Conservation (phyloP, 441 rosid species). For the Geranium incanum region DNA sequence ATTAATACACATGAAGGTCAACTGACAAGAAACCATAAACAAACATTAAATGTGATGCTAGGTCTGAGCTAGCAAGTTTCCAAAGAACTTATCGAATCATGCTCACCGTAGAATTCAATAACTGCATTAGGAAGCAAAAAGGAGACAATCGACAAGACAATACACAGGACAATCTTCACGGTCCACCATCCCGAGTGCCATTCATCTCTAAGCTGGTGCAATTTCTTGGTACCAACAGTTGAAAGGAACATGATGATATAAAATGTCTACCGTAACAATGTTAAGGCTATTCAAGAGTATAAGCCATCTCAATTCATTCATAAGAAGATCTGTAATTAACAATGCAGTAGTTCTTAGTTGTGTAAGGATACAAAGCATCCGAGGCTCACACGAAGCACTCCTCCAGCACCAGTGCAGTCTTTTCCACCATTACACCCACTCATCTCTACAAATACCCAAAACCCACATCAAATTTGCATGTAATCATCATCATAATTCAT, state of each 20-base stretch:
- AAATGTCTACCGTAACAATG: conserved; percentile 38
- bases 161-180: conserved; percentile 54
- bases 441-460: neutral
- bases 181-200: conserved; percentile 99
- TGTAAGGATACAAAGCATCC: conserved; percentile 92
- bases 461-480: conserved; percentile 4
- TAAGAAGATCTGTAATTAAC: neutral
- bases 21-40: neutral
- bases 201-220: conserved; percentile 49
- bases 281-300: conserved; percentile 32
- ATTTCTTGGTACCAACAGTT: conserved; percentile 58
- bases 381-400: conserved; percentile 88
- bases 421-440: conserved; percentile 51
- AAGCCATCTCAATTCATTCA: neutral
- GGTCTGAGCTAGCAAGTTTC: neutral
- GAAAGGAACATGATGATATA: conserved; percentile 69
- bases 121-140: conserved; percentile 64
- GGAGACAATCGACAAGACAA: conserved; percentile 49
- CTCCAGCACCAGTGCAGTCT: conserved; percentile 81
- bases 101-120: conserved; percentile 63
- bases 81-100: conserved; percentile 17
- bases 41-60: conserved; percentile 4
- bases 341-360: neutral
- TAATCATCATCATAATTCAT: neutral
- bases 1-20: neutral